Base-by-base conservation (phyloP, 208 protist genomes). In the Acanthamoeba lugdunensis region DNA sequence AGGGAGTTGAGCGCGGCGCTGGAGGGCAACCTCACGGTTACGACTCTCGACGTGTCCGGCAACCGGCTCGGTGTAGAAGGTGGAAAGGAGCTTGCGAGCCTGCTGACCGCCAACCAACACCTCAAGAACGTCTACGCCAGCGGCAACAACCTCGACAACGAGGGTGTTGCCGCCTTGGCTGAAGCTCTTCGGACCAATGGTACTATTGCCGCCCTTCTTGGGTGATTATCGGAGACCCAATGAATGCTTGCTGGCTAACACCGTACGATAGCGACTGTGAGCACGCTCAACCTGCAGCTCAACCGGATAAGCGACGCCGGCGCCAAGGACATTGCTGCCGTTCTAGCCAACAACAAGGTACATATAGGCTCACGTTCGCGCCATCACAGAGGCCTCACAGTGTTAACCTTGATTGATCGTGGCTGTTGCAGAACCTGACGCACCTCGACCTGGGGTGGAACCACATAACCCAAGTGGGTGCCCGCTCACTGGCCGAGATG, bases 221-320 rank as follows among this genome's bases (percentile, higher is more conserved):
- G 1, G 1, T 58, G 37, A 41, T 41, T 41, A 41, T 2, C 2
- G 37, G 37, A 41, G 37, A 41, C 2, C 37, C 37, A 41, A 41
- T 41, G 37, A 41, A 41, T 41, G 9, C 28, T 25, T 8, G n/a
- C 33, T 85, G 13, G 4, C n/a, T n/a, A 30, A 30, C 54, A 11
- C 54, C 54, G 21, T 58, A 21, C 13, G 16, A 58, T 16, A 87
- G 79, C 23, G n/a, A 75, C 85, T 8, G 30, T 91, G 21, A 8
- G 11, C 8, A 52, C 33, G 14, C 85, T 91, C 33, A 2, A 28
- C 1, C 21, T 93, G 28, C 67, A 93, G 90, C 50, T 93, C 4
- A 93, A 93, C 69, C 41, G 50, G 14, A 84, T 93, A 9, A 95
- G 97, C 30, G 98, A 98, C 96, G 96, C 97, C 21, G 98, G 98